These are phyloP conservation scores for Diaporthe caulivora DNA, from an alignment of 2,329 filamentous ascomycete species.

Conservation along the genomic window DNA sequence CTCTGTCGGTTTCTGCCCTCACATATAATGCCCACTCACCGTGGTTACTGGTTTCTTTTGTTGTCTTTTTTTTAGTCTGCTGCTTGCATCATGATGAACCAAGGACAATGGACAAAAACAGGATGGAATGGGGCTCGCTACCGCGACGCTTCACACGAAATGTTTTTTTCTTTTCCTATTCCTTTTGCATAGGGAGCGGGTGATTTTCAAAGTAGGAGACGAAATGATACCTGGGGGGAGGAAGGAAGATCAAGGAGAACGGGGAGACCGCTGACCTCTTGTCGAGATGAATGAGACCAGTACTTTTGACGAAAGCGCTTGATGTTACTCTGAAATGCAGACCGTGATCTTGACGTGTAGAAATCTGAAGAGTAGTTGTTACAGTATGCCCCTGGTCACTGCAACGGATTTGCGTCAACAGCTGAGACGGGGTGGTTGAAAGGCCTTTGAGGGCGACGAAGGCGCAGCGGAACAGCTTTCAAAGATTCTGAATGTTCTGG, in stretches of 20 bases:
- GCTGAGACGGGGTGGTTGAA: background rate
- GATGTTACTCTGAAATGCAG: background rate
- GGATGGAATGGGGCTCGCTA: constrained; percentile 20
- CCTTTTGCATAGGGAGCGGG: constrained; percentile 32
- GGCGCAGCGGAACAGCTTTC: background rate
- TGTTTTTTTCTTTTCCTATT: constrained; percentile 28
- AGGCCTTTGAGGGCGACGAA: background rate
- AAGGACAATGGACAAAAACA: constrained; percentile 24
- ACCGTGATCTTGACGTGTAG: background rate
- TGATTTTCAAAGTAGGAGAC: constrained; percentile 30
- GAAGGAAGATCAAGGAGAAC: background rate
- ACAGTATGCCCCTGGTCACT: background rate
- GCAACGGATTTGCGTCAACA: background rate
- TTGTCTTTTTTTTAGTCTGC: constrained; percentile 15
- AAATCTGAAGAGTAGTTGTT: background rate
- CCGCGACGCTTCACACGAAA: constrained; percentile 28
- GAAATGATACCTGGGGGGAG: constrained; percentile 28
- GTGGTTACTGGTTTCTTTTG: constrained; percentile 13
- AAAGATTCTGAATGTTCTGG: background rate
- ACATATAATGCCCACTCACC: constrained; percentile 27
- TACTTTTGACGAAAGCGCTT: constrained; percentile 11
- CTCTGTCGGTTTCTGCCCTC: constrained; percentile 13
- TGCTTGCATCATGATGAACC: constrained; percentile 32
- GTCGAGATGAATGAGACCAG: constrained; percentile 23
- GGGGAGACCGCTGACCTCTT: constrained; percentile 8